These are phyloP conservation scores for Elaeagnus macrophylla DNA, from an alignment of 306 rosid species.

Conservation along the genomic window DNA sequence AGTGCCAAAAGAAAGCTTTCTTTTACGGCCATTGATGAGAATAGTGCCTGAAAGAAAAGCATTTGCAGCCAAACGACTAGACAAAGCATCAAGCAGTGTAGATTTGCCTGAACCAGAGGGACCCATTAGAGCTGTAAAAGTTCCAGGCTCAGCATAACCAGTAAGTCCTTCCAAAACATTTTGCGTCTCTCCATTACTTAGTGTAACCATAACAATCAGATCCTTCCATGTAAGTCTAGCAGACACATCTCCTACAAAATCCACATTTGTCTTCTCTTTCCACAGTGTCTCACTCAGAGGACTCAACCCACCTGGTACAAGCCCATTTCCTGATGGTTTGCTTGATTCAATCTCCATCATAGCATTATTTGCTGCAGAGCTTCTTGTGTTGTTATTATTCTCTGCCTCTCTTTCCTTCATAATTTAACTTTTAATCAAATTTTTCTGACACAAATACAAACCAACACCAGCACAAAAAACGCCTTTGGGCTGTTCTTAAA, in stretches of 20 bases:
- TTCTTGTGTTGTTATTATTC: constrained; percentile 15
- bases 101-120: constrained; percentile 98
- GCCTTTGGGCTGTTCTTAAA: not conserved
- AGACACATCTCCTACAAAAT: constrained; percentile 69
- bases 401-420: constrained; percentile 3
- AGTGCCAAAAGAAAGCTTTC: constrained; percentile 86
- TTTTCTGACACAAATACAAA: not conserved
- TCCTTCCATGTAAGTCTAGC: constrained; percentile 97
- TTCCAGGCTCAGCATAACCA: constrained; percentile 95
- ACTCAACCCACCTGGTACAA: constrained; percentile 42
- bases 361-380: constrained; percentile 16
- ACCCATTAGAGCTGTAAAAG: constrained; percentile 89
- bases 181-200: constrained; percentile 68
- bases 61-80: constrained; percentile 89
- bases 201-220: constrained; percentile 81
- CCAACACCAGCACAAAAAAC: not conserved
- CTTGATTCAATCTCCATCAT: constrained; percentile 71
- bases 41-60: constrained; percentile 77
- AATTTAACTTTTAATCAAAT: not conserved
- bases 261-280: constrained; percentile 61
- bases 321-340: constrained; percentile 38
- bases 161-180: constrained; percentile 74
- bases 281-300: constrained; percentile 91
- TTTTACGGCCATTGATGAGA: constrained; percentile 87
- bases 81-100: constrained; percentile 85